Base-by-base conservation (phyloP, 257 asterid genomes). In the Salvia splendens region DNA sequence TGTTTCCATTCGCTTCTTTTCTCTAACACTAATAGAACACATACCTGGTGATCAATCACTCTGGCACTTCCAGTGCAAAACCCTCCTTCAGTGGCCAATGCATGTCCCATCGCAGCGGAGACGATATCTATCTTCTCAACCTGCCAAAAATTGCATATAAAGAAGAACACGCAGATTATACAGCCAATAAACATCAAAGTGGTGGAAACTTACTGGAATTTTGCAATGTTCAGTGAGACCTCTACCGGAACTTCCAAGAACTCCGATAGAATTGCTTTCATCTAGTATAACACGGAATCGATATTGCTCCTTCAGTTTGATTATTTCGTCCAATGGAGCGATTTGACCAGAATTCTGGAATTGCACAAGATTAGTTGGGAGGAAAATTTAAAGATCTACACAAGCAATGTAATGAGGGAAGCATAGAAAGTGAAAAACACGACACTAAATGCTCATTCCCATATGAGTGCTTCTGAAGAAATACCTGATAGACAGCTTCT, bases 81-180 rank as follows among this genome's bases (percentile, higher is more conserved):
- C 62, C 99, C 99, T 76, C 99, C 99, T 79, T 93, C 99, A 14
- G 96, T 80, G 66, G 99, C 99, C 80, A 93, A 80, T 10, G 96
- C 94, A 71, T 90, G 91, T 36, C 99, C 99, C 99, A 93, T 93
- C 36, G 92, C 95, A 73, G 99, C 96, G 49, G 95, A 82, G 45
- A 90, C 70, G 48, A 93, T 90, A 79, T 93, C 99, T 45, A 93
- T 89, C 82, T 90, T 88, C 73, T 90, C 97, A 65, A 90, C 75
- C 98, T 92, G 71, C 61, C 67, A 81, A 45, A 61, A 69, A 67
- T 30, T 68, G 57, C 43, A 66, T 35, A 45, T 35, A 69, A 52
- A 50, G 45, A 63, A 59, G 67, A 32, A 56, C 40, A 58, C 7
- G 65, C 40, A 74, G 33, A 71, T 59, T 46, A 59, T 43, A 76